Evolutionary conservation across 1,284 basidiomycete species (phyloP), one percentile per base, ranked within the genome.

Genomic region (Moesziomyces sp.): DNA sequence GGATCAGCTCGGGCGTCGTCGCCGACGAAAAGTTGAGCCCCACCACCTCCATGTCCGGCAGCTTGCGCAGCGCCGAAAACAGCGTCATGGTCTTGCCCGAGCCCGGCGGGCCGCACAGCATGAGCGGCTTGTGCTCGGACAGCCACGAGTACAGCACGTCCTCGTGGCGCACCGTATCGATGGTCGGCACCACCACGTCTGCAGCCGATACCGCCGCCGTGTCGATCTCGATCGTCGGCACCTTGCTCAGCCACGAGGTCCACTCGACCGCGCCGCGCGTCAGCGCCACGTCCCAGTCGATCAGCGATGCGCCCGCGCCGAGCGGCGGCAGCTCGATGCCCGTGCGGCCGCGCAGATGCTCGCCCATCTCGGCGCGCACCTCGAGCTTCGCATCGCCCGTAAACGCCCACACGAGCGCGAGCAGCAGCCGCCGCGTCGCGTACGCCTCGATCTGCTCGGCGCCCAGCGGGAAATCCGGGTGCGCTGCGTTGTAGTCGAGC

Each of bases 31-130:
- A 99, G 86, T 99, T 99, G 77, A 99, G 90, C 50, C 97, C 97
- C 62, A 97, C 95, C 49, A 99, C 94, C 83, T 99, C 97, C 91
- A 99, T 94, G 85, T 99, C 94, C 4, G 95, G 94, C 46, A 99
- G 88, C 85, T 99, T 99, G 59, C 97, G 91, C 35, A 99, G 89
- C 5, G 97, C 97, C 75, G 94, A 97, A 87, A 99, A 98, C n/a
- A 99, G 87, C 0, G 97, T 99, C 97, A 99, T 99, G 5, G 97
- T 99, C 87, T 99, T 99, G 43, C 97, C 97, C 24, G 96, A 98
- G 81, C 97, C 97, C 8, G 97, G 97, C 79, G 97, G 97, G 49
- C 97, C 97, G 84, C 97, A 99, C 23, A 99, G 89, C 90, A 99
- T 93, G 58, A 99, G 88, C 6, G 97, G 97, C 84, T 98, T 98